phyloP scores from a whole-genome alignment of 176 grass and related monocot genomes.

The Zoysia pacifica region DNA sequence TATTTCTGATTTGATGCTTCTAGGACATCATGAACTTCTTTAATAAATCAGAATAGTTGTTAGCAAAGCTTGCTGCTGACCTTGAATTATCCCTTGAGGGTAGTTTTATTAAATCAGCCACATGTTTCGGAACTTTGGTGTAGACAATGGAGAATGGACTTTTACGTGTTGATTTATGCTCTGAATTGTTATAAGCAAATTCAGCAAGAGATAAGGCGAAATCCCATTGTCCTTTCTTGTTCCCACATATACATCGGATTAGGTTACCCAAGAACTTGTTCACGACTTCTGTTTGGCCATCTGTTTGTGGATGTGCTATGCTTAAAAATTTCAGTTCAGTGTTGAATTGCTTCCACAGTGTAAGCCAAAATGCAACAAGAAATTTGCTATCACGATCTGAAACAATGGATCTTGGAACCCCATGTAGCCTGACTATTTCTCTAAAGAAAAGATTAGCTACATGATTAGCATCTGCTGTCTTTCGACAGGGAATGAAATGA shows the following conservation, averaged over 20 bases:
- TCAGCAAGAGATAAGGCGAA: background rate
- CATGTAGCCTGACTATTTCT: background rate
- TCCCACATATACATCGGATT: background rate
- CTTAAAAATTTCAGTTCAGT: background rate
- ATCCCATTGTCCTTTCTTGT: background rate
- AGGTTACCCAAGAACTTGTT: background rate
- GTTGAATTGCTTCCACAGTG: slow-evolving; percentile 2
- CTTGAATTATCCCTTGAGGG: too few relatives aligned
- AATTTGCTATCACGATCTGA: background rate
- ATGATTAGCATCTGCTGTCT: slow-evolving; percentile 5
- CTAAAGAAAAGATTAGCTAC: slow-evolving; percentile 18
- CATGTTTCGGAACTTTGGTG: too few relatives aligned
- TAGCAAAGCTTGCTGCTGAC: too few relatives aligned
- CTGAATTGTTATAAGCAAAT: background rate
- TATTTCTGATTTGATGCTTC: too few relatives aligned
- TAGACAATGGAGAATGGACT: too few relatives aligned
- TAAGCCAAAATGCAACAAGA: slow-evolving; percentile 1
- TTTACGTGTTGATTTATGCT: too few relatives aligned
- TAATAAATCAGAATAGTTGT: too few relatives aligned
- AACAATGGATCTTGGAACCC: slow-evolving; percentile 4
- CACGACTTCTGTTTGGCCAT: background rate
- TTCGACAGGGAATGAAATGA: background rate
- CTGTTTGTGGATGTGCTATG: background rate
- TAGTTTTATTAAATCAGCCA: too few relatives aligned
- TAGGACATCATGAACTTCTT: too few relatives aligned